A percentile compares a stretch with the other conserved stretches of the same genome.
These are phyloP conservation scores for Petunia axillaris DNA, from an alignment of 257 asterid species.

Conservation along the genomic window DNA sequence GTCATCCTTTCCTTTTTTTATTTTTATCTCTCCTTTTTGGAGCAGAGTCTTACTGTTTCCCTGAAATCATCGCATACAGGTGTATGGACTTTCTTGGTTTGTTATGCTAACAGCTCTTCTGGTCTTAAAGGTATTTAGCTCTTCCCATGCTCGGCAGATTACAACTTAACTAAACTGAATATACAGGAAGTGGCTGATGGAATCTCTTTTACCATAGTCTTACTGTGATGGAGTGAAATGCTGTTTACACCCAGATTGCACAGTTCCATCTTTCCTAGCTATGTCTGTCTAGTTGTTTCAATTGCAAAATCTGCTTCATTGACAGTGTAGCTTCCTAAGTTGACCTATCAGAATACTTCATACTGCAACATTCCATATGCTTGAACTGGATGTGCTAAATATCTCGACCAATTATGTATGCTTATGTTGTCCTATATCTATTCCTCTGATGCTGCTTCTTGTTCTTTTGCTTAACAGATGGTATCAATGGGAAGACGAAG, in stretches of 20 bases:
- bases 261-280: slow-evolving; percentile 20
- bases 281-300: slow-evolving; percentile 15
- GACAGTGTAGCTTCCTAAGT: background rate
- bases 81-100: slow-evolving; percentile 96
- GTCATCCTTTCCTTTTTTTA: background rate
- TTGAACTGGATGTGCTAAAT: background rate
- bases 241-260: slow-evolving; percentile 17
- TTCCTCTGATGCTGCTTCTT: slow-evolving; percentile 1
- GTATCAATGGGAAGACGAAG: slow-evolving; percentile 94
- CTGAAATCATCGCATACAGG: slow-evolving; percentile 49
- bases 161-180: background rate
- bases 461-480: slow-evolving; percentile 54
- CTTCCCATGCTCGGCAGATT: background rate
- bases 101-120: slow-evolving; percentile 77
- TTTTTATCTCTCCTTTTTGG: slow-evolving; percentile 25
- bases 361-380: slow-evolving; percentile 7
- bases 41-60: slow-evolving; percentile 29
- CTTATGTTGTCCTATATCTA: background rate
- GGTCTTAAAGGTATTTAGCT: slow-evolving; percentile 72
- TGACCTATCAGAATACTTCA: slow-evolving; percentile 1
- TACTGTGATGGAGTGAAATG: slow-evolving; percentile 13
- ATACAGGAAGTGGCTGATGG: slow-evolving; percentile 6
- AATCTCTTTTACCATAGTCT: slow-evolving; percentile 13
- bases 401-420: background rate
- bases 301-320: slow-evolving; percentile 5